Evolutionary conservation across 805 yeast species (phyloP).

Genomic region (Metschnikowia lunata): DNA sequence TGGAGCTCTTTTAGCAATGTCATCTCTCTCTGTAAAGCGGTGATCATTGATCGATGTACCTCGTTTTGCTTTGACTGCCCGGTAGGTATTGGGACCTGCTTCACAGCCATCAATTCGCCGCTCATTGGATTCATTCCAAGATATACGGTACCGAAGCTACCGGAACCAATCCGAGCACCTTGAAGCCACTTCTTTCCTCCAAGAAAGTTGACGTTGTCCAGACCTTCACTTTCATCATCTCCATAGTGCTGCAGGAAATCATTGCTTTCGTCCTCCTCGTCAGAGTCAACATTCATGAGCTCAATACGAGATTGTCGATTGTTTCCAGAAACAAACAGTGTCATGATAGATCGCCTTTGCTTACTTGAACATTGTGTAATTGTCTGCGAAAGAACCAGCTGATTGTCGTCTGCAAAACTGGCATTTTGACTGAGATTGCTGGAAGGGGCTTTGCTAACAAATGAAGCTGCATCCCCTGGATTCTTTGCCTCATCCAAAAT

Average conservation of each 20-base stretch:
- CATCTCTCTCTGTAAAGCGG: constrained; percentile 82
- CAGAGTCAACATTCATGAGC: constrained; percentile 16
- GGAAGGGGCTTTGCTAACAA: constrained; percentile 26
- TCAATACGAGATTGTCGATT: constrained; percentile 45
- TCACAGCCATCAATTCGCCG: constrained; percentile 96
- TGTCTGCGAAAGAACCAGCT: constrained; percentile 6
- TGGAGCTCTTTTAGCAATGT: constrained; percentile 67
- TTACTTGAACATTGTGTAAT: constrained; percentile 4
- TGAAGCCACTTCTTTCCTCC: constrained; percentile 65
- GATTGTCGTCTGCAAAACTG: constrained; percentile 4
- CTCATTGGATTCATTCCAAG: constrained; percentile 87
- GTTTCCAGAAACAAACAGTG: constrained; percentile 18
- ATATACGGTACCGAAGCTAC: constrained; percentile 91
- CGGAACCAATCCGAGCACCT: constrained; percentile 91
- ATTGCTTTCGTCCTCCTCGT: constrained; percentile 11
- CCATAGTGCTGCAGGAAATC: constrained; percentile 19
- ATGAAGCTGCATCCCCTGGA: constrained; percentile 23
- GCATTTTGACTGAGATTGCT: constrained; percentile 5
- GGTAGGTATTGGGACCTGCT: constrained; percentile 74
- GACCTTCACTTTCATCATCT: constrained; percentile 33
- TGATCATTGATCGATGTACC: constrained; percentile 52
- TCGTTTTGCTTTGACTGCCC: constrained; percentile 30
- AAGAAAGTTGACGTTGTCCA: constrained; percentile 24
- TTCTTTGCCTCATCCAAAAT: constrained; percentile 49
- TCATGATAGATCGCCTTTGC: constrained; percentile 14